Evolutionary conservation across 169 alveolate species (phyloP), one percentile per base, ranked within the genome.

Genomic region (Cryptosporidium tyzzeri): DNA sequence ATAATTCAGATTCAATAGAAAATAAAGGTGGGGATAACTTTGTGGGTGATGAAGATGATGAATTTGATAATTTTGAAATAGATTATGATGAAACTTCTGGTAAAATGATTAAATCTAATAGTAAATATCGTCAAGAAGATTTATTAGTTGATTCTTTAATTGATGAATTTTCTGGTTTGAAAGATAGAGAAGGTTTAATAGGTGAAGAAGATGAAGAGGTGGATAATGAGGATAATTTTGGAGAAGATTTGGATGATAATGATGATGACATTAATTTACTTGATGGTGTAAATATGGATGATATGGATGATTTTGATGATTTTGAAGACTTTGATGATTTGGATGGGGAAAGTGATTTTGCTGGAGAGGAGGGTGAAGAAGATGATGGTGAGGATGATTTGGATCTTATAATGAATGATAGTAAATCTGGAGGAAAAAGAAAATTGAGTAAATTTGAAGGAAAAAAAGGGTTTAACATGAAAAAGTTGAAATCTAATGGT

Each of bases 261-360:
- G 86, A 68, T 23, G 86, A 74, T 14, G 95, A 84, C 12, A 85
- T 35, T 18, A 84, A 92, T 21, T 86, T 84, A 8, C 62, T 89
- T 33, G 86, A 86, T 48, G 91, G 80, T 2, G 91, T 69, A 29
- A 69, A 71, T 58, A 91, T 70, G 55, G 95, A 92, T 35, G 95
- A 69, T 45, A 41, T 70, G 1, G 91, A 91, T 0, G 91, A 80
- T 16, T 89, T 92, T 5, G 92, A 93, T 3, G 94, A 84, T n/a
- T 93, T 70, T 31, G 94, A 51, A 2, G 91, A 69, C 0, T 86
- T 70, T 18, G 96, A 74, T 16, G 59, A 53, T 26, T 91, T 67
- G 59, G 96, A 71, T 26, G 26, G 26, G 0, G 26, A 0, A 26
- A 26, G 26, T 26, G 26, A 26, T 26, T 26, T 26, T 26, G 26